A percentile compares a stretch with the other conserved stretches of the same genome.
phyloP scores from a whole-genome alignment of 768 basidiomycete genomes.

The Lactarius indigo region DNA sequence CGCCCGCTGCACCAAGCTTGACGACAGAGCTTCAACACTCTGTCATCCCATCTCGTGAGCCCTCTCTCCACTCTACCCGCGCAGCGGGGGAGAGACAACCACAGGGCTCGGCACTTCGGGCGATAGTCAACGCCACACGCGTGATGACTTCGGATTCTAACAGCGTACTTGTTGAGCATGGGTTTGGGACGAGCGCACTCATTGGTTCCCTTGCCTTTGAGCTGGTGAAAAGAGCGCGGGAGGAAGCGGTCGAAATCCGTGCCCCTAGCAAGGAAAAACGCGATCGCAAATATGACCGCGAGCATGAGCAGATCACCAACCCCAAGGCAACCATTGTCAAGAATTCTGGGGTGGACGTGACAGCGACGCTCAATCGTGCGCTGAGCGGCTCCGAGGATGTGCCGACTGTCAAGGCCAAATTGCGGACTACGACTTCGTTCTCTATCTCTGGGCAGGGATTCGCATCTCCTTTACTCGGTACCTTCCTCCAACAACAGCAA shows the following conservation, averaged over 20 bases:
- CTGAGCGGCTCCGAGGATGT: constrained; percentile 20
- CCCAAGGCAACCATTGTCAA: constrained; percentile 21
- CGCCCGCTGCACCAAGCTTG: constrained; percentile 16
- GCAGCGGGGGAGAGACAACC: constrained; percentile 30
- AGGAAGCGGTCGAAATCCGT: constrained; percentile 49
- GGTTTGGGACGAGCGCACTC: constrained; percentile 57
- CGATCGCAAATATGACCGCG: constrained; percentile 28
- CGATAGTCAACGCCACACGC: constrained; percentile 78
- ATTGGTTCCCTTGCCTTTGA: constrained; percentile 62
- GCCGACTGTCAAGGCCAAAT: constrained; percentile 12
- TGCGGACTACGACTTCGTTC: constrained; percentile 44
- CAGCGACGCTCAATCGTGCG: constrained; percentile 33
- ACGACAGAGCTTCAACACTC: constrained; percentile 24
- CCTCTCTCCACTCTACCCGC: constrained; percentile 25
- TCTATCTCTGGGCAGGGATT: constrained; percentile 36
- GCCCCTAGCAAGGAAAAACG: constrained; percentile 49
- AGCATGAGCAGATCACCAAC: constrained; percentile 11
- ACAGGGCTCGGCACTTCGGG: constrained; percentile 68
- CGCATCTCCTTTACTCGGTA: constrained; percentile 57
- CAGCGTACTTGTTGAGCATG: constrained; percentile 71
- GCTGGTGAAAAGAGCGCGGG: constrained; percentile 65
- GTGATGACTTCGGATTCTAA: constrained; percentile 81
- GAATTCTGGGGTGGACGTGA: constrained; percentile 41
- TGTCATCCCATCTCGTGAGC: constrained; percentile 4
- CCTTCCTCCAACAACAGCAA: constrained; percentile 52